These are phyloP conservation scores for Aethionema arabicum DNA, from an alignment of 345 rosid genomes.

Conservation along the genomic window DNA sequence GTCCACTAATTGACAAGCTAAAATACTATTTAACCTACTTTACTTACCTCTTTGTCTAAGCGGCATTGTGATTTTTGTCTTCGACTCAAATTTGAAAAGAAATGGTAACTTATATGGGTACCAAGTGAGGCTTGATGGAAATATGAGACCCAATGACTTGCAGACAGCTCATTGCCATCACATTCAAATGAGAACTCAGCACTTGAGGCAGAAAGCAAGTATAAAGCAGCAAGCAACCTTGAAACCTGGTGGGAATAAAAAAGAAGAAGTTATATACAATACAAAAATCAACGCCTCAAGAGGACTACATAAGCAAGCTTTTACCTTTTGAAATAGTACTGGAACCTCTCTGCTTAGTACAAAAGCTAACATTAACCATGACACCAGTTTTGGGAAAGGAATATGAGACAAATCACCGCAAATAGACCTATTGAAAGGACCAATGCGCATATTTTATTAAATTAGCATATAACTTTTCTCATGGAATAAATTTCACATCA, in stretches of 20 bases:
- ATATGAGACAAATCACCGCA: conserved; percentile 63
- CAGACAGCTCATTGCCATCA: conserved; percentile 53
- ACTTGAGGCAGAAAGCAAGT: conserved; percentile 58
- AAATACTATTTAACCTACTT: conserved; percentile 12
- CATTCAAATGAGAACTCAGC: conserved; percentile 44
- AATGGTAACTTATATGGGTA: conserved; percentile 60
- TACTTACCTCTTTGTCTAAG: conserved; percentile 48
- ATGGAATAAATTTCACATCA: conserved; percentile 14
- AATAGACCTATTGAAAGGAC: conserved; percentile 46
- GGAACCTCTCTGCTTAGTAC: conserved; percentile 80
- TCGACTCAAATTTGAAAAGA: conserved; percentile 48
- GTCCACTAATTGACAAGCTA: conserved; percentile 25
- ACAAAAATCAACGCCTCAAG: conserved; percentile 23
- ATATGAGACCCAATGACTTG: conserved; percentile 87
- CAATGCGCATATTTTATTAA: conserved; percentile 23
- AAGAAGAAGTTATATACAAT: conserved; percentile 4
- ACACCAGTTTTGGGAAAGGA: conserved; percentile 51
- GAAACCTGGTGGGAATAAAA: conserved; percentile 57
- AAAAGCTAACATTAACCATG: conserved; percentile 77
- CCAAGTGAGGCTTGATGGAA: conserved; percentile 97
- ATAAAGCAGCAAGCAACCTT: conserved; percentile 63
- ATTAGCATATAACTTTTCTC: conserved; percentile 20
- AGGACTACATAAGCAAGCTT: conserved; percentile 20
- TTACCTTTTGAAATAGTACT: conserved; percentile 71
- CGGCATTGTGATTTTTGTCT: conserved; percentile 34